Evolutionary conservation across 257 asterid genomes (phyloP), one percentile per base, ranked within the genome.

Genomic region (Nicotiana tabacum): DNA sequence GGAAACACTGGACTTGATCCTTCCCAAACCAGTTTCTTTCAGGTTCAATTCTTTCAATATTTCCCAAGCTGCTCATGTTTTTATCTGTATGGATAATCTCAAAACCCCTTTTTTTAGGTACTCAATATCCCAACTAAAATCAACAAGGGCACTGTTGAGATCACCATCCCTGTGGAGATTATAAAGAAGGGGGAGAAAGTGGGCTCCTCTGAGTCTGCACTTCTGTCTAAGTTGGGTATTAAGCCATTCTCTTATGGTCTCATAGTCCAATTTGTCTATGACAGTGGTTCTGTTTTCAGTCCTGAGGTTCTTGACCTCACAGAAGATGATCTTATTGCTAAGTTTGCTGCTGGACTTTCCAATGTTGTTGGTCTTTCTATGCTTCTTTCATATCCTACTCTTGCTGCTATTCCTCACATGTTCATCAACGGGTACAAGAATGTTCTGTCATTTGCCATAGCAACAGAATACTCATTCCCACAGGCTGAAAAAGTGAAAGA

Each of bases 1-100:
- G 88, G 90, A 57, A 87, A 83, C 74, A 87, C 88, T 60, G 90
- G 90, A 33, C 90, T 87, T 67, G 90, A 87, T 77, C 90, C 90
- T 61, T 85, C 90, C 32, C 87, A 87, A 51, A 87, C 88, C 62
- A 82, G 88, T 57, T 87, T 87, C 90, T 87, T 87, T 77, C 90
- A 87, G 90, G 90, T 87, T 81, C 5, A 72, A 37, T 33, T 24
- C 65, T 67, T 74, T 39, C 30, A 78, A 21, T 33, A 30, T 43
- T n/a, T 76, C 32, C 30, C 35, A 6, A 17, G 18, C 32, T 30
- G 55, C 57, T 66, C 1, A 33, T 70, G 78, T 15, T 67, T 37
- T 77, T 48, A 17, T 32, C 35, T 66, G 5, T 66, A 43, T 3
- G 21, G 24, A 4, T 51, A 24, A 27, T 39, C 12, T 82, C 66